Evolutionary conservation across 179 eudicot genomes (phyloP).

Genomic region (Heliamphora pulchella): DNA sequence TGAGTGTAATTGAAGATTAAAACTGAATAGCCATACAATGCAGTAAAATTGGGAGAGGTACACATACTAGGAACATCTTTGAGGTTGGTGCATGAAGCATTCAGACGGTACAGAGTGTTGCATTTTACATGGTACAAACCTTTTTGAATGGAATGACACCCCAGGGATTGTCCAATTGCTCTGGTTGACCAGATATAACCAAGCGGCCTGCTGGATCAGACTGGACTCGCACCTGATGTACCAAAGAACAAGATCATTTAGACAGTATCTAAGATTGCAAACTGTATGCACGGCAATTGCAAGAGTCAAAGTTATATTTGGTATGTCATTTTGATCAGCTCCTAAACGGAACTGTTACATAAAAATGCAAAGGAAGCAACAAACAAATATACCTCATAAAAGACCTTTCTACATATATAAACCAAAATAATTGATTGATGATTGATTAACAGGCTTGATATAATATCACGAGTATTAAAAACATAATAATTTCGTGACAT

Average conservation of each 20-base stretch:
- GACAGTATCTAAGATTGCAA: not conserved
- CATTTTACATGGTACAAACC: conserved; percentile 25
- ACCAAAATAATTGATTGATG: not conserved
- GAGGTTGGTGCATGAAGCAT: not conserved
- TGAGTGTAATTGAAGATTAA: not conserved
- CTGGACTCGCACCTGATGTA: conserved; percentile 58
- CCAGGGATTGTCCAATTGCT: conserved; percentile 66
- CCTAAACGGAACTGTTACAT: not conserved
- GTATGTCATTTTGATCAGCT: not conserved
- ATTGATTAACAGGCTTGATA: too few species aligned
- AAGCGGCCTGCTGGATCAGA: conserved; percentile 75
- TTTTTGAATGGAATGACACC: conserved; percentile 63
- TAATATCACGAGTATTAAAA: too few species aligned
- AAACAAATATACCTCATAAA: not conserved
- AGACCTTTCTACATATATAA: not conserved
- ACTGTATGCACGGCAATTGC: not conserved
- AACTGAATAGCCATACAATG: not conserved
- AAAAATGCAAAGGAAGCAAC: not conserved
- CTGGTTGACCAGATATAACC: conserved; percentile 70
- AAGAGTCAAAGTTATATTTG: conserved; percentile 1
- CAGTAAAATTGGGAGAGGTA: too few species aligned
- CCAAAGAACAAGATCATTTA: conserved; percentile 7
- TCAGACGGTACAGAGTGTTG: not conserved
- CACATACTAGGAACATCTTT: not conserved
- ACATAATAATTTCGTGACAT: too few species aligned